phyloP scores from a whole-genome alignment of 257 asterid species.

The Phtheirospermum japonicum region DNA sequence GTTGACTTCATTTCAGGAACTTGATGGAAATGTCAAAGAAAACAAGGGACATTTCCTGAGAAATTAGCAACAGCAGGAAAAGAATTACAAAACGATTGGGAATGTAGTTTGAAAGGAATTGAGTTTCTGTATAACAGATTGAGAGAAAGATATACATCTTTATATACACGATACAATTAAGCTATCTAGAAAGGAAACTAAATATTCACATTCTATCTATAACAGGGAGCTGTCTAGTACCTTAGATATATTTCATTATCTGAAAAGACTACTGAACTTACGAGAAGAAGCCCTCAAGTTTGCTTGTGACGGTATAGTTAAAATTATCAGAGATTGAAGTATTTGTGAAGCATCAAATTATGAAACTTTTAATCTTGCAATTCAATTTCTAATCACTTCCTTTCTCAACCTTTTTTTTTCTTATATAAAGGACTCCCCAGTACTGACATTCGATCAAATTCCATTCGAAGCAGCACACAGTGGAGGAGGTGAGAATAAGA shows the following conservation, averaged over 20 bases:
- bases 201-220: too few species aligned
- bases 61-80: neutral
- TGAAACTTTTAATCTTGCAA: conserved; percentile 11
- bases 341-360: conserved; percentile 4
- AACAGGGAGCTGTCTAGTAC: neutral
- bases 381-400: conserved; percentile 21
- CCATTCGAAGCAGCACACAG: conserved; percentile 33
- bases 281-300: neutral
- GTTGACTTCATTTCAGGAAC: too few species aligned
- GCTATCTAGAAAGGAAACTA: too few species aligned
- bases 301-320: conserved; percentile 10
- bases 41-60: neutral
- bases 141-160: too few species aligned
- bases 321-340: neutral
- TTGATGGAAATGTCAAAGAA: too few species aligned
- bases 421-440: conserved; percentile 42
- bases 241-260: neutral
- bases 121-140: too few species aligned
- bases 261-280: neutral
- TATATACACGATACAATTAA: too few species aligned
- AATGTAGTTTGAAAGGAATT: too few species aligned
- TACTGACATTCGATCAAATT: conserved; percentile 43
- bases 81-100: neutral
- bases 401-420: conserved; percentile 35
- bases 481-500: conserved; percentile 41